Evolutionary conservation across 805 yeast genomes (phyloP).

Genomic region (Candida ipomoeae): DNA sequence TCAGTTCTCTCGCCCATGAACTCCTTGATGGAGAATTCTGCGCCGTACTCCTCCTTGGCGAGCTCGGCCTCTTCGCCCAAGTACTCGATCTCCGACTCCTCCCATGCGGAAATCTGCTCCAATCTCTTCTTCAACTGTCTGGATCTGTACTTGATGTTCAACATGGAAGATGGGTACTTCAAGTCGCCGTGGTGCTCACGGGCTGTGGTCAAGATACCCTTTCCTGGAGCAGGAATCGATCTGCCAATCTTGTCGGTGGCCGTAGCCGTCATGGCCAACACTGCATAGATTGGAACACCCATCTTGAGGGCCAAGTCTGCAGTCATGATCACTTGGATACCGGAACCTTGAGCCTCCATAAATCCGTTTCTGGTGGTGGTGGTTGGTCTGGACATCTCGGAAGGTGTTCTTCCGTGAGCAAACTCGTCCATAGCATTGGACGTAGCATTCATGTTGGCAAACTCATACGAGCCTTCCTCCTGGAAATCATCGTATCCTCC

Average conservation of each 20-base stretch:
- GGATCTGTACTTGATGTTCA: slow-evolving; percentile 89
- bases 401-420: slow-evolving; percentile 95
- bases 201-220: slow-evolving; percentile 98
- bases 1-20: slow-evolving; percentile 81
- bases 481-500: slow-evolving; percentile 99
- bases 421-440: slow-evolving; percentile 84
- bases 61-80: slow-evolving; percentile 67
- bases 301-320: slow-evolving; percentile 90
- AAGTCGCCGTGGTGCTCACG: slow-evolving; percentile 82
- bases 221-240: slow-evolving; percentile 99
- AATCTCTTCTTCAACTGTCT: slow-evolving; percentile 83
- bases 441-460: slow-evolving; percentile 98
- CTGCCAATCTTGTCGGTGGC: slow-evolving; percentile 98
- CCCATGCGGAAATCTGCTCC: slow-evolving; percentile 76
- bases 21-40: slow-evolving; percentile 39
- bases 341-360: slow-evolving; percentile 99
- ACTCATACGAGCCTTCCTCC: slow-evolving; percentile 97
- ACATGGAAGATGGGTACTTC: slow-evolving; percentile 73
- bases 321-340: slow-evolving; percentile 93
- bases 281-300: slow-evolving; percentile 99
- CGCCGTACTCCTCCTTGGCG: slow-evolving; percentile 48
- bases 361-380: slow-evolving; percentile 95
- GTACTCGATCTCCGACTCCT: slow-evolving; percentile 70
- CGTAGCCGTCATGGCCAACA: slow-evolving; percentile 90
- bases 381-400: slow-evolving; percentile 98